Base-by-base conservation (phyloP, 257 asterid species). In the Leptodermis oblonga region DNA sequence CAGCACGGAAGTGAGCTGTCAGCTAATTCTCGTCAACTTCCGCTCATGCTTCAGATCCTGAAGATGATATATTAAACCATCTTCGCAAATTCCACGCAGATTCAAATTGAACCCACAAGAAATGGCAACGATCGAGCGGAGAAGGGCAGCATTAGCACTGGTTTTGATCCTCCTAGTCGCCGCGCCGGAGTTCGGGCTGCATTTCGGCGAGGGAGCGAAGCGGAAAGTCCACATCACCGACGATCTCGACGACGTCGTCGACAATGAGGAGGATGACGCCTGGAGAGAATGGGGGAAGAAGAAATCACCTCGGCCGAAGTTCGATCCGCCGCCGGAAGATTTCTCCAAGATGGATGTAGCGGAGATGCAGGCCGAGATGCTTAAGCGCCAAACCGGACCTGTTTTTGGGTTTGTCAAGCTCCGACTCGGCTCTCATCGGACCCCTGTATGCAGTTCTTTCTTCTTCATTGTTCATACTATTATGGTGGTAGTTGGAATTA, bases 401-500 rank as follows among this genome's bases (percentile, higher is more conserved):
- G 88, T 85, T 65, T 87, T 91, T 68, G 99, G 99, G 6, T 94
- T 94, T 73, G 95, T 80, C 22, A 94, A 94, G 85, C 97, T 94
- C 83, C 95, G 86, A 37, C 86, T 86, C 23, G 96, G 96, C 1
- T 63, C 78, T 63, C 83, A 73, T 48, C 90, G 97, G 54, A 86
- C 84, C 75, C 78, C 82, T 82, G 97, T 93, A 82, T 4, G 61
- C 26, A 4, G 6, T 7, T 31, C 22, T 52, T 52, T 52, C 43
- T 39, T 39, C 43, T 39, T 39, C 43, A 39, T 39, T 39, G 26
- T 33, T 2, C 6, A 20, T 46, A 1, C 8, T 37, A 13, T 2
- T 48, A 30, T 51, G 2, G 51, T 18, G 7, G 69, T 28, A 41
- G n/a, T 39, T 65, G 34, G 46, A 9, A 22, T 33, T 23, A n/a